Conservation (phyloP, 495 filamentous ascomycete genomes). For the Penicillium cosmopolitanum region DNA sequence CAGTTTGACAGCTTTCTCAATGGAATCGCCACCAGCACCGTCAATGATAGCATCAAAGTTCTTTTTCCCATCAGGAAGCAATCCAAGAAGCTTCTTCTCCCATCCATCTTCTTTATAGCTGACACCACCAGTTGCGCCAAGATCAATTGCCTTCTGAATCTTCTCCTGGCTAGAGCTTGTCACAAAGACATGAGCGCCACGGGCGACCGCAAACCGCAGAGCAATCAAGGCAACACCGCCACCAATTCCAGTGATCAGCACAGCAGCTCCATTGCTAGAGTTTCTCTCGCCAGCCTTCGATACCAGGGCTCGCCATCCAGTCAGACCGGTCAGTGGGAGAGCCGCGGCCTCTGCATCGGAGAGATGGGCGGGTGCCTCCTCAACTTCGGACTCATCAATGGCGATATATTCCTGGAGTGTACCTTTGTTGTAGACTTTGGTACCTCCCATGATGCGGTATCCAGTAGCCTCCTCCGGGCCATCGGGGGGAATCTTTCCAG, state of each 20-base stretch:
- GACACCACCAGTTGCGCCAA: constrained; percentile 73
- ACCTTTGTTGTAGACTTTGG: constrained; percentile 63
- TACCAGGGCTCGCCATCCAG: constrained; percentile 83
- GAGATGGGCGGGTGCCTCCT: constrained; percentile 73
- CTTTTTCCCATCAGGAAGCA: constrained; percentile 58
- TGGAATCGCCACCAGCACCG: constrained; percentile 76
- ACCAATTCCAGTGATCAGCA: constrained; percentile 78
- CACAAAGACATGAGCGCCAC: constrained; percentile 70
- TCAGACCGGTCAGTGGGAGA: constrained; percentile 79
- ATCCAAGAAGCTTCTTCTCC: constrained; percentile 65
- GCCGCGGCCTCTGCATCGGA: constrained; percentile 74
- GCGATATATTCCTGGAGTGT: constrained; percentile 71
- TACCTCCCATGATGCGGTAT: constrained; percentile 75
- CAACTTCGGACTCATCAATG: constrained; percentile 72
- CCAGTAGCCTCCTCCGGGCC: constrained; percentile 69
- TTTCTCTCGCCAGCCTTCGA: constrained; percentile 65
- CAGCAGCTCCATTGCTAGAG: constrained; percentile 60
- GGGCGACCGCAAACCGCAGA: constrained; percentile 69
- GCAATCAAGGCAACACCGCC: constrained; percentile 75
- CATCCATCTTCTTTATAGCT: constrained; percentile 66
- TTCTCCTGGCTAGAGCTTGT: constrained; percentile 68
- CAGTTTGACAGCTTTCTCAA: constrained; percentile 58
- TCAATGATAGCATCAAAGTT: constrained; percentile 74
- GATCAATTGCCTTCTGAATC: constrained; percentile 60
- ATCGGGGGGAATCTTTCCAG: constrained; percentile 69